Conservation (phyloP, 495 filamentous ascomycete genomes). For the Penicillium desertorum region DNA sequence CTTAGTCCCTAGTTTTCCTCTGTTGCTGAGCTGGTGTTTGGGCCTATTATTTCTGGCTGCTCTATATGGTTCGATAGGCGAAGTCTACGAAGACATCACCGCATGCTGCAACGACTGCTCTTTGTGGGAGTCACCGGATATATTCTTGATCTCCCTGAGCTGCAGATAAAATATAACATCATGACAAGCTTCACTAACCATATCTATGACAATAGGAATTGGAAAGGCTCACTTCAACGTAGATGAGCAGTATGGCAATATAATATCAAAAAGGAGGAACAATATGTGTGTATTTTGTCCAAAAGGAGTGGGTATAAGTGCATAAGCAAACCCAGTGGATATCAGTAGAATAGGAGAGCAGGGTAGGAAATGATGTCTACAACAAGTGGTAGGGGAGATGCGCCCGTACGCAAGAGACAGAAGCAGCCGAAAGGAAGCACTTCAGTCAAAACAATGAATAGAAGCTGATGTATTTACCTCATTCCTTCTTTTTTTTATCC, state of each 20-base stretch:
- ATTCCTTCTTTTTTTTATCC: conserved; percentile 36
- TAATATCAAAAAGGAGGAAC: neutral
- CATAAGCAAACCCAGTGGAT: conserved; percentile 1
- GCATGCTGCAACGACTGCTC: neutral
- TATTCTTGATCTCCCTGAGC: neutral
- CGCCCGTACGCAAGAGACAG: neutral
- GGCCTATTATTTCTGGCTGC: neutral
- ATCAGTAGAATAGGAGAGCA: conserved; percentile 8
- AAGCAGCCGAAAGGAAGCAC: conserved; percentile 1
- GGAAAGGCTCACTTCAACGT: neutral
- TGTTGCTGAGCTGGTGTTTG: neutral
- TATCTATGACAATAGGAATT: neutral
- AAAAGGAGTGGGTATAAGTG: neutral
- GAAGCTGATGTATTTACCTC: neutral
- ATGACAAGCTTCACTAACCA: neutral
- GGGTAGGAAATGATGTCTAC: conserved; percentile 9
- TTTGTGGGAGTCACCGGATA: neutral
- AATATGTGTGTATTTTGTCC: neutral
- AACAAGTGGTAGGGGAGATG: conserved; percentile 13
- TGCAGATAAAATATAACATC: neutral
- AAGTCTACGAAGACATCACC: neutral
- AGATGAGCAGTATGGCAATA: too few relatives aligned
- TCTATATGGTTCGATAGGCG: neutral
- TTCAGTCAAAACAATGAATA: neutral
- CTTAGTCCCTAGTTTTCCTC: neutral